These are phyloP conservation scores for Tuber brumale DNA, from an alignment of 495 filamentous ascomycete species.

Conservation along the genomic window DNA sequence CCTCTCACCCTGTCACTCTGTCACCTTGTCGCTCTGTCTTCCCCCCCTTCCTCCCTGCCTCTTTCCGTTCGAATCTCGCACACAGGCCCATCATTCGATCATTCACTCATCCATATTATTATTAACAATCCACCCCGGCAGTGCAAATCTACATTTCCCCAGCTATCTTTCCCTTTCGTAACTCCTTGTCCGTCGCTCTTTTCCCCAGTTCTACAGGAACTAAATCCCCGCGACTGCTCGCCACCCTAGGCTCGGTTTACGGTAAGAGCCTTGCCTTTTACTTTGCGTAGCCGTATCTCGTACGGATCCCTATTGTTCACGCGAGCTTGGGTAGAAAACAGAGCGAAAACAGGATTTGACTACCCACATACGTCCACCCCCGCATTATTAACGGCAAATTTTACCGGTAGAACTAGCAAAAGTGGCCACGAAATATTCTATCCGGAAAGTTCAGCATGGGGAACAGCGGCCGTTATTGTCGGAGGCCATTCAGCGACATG, in stretches of 20 bases:
- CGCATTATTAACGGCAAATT: neutral
- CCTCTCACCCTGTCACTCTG: neutral
- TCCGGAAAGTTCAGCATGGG: neutral
- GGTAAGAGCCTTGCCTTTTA: neutral
- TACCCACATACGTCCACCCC: neutral
- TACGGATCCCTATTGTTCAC: neutral
- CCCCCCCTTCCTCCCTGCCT: neutral
- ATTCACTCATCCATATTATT: neutral
- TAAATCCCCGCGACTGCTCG: neutral
- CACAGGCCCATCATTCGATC: neutral
- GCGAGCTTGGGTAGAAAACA: neutral
- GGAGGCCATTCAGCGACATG: neutral
- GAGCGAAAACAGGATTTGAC: neutral
- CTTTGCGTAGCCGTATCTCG: neutral
- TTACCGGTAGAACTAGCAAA: neutral
- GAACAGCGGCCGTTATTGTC: neutral
- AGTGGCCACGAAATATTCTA: slow-evolving; percentile 1
- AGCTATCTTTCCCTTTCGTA: neutral
- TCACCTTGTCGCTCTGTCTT: neutral
- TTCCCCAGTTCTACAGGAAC: neutral
- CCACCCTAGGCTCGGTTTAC: neutral
- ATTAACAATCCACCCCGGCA: neutral
- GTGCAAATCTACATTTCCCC: neutral
- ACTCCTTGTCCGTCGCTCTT: neutral
- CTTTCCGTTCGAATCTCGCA: neutral